A percentile compares a stretch with the other conserved stretches of the same genome.
Conservation (phyloP, 2,329 filamentous ascomycete species). For the Diaporthe citri region DNA sequence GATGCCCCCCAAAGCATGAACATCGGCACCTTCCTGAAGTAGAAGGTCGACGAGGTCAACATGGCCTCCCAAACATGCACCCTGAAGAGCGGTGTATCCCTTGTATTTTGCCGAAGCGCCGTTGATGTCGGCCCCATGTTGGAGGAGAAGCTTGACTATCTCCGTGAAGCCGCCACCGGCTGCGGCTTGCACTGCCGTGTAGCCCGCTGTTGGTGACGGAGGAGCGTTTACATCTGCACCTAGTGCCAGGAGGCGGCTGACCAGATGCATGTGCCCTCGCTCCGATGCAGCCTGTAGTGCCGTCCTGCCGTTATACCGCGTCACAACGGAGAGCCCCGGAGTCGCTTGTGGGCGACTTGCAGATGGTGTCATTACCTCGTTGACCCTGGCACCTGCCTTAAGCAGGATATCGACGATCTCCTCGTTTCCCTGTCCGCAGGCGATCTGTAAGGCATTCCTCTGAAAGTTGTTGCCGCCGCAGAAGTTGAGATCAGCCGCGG, state of each 20-base stretch:
- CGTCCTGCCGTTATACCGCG: conserved; percentile 52
- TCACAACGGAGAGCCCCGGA: conserved; percentile 42
- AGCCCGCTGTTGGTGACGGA: conserved; percentile 39
- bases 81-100: conserved; percentile 51
- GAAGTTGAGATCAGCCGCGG: conserved; percentile 51
- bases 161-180: conserved; percentile 28
- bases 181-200: conserved; percentile 46
- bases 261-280: conserved; percentile 45
- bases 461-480: conserved; percentile 51
- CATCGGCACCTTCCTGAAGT: conserved; percentile 43
- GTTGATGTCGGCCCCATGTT: conserved; percentile 42
- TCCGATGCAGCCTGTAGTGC: conserved; percentile 54
- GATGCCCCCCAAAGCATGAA: conserved; percentile 43
- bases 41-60: conserved; percentile 47
- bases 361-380: conserved; percentile 32
- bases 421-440: conserved; percentile 48
- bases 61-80: conserved; percentile 51
- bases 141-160: conserved; percentile 39
- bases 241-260: conserved; percentile 48
- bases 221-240: conserved; percentile 54
- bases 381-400: conserved; percentile 46
- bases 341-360: background rate
- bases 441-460: conserved; percentile 55
- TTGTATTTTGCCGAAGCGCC: conserved; percentile 40
- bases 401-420: conserved; percentile 48